phyloP scores from a whole-genome alignment of 2,329 filamentous ascomycete species.

The Rhinocladiella similis region DNA sequence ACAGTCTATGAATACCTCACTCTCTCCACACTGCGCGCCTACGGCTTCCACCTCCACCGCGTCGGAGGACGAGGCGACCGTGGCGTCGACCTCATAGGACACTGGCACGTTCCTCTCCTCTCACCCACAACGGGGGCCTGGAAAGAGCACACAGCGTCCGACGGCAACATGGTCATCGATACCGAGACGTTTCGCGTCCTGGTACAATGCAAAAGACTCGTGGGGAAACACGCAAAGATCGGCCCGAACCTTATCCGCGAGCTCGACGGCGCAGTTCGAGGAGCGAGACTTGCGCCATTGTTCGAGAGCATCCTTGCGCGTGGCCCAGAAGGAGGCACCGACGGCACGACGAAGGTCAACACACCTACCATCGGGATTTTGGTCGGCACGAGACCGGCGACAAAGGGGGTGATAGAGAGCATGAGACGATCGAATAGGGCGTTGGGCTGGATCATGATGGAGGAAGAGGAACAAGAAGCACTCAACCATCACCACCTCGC shows the following conservation, averaged over 20 bases:
- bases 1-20: conserved; percentile 51
- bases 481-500: no score
- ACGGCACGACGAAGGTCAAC: not conserved
- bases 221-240: conserved; percentile 36
- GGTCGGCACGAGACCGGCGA: conserved; percentile 68
- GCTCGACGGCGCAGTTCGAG: conserved; percentile 56
- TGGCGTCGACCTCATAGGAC: conserved; percentile 49
- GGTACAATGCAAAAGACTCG: conserved; percentile 49
- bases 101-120: conserved; percentile 43
- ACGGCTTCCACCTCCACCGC: conserved; percentile 42
- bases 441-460: conserved; percentile 61
- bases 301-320: not conserved
- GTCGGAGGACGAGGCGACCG: conserved; percentile 47
- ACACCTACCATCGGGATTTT: conserved; percentile 61
- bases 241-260: conserved; percentile 47
- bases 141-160: conserved; percentile 1
- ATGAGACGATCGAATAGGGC: conserved; percentile 67
- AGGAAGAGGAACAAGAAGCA: conserved; percentile 33
- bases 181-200: conserved; percentile 41
- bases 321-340: not conserved
- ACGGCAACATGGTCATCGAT: conserved; percentile 9
- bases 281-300: conserved; percentile 4
- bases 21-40: conserved; percentile 39
- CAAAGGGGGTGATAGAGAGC: conserved; percentile 74
- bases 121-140: not conserved